Conservation (phyloP, 2,329 filamentous ascomycete genomes). For the Fusarium nodosum region DNA sequence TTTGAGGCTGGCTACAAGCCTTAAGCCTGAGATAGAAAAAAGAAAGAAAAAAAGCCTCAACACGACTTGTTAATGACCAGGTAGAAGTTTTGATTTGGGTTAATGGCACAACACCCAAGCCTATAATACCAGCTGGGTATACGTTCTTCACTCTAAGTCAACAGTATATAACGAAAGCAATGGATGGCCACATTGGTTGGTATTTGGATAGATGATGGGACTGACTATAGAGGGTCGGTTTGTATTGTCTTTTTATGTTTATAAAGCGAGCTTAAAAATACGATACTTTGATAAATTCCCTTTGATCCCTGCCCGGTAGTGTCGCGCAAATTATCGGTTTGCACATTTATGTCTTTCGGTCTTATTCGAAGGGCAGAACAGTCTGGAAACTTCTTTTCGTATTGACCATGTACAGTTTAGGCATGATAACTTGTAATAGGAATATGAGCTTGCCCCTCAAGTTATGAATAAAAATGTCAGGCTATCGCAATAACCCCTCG, state of each 20-base stretch:
- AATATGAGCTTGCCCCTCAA: neutral
- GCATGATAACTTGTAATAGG: neutral
- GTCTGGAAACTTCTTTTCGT: neutral
- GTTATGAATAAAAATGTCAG: neutral
- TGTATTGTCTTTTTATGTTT: conserved; percentile 25
- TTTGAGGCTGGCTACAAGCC: conserved; percentile 76
- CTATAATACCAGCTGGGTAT: neutral
- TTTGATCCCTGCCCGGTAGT: conserved; percentile 9
- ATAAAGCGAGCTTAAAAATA: conserved; percentile 36
- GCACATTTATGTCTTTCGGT: neutral
- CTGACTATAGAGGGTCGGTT: conserved; percentile 26
- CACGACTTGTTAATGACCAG: too few relatives aligned
- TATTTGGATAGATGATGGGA: conserved; percentile 30
- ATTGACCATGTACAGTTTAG: neutral
- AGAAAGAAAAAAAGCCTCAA: neutral
- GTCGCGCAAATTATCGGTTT: conserved; percentile 12
- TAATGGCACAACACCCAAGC: neutral
- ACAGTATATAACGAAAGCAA: conserved; percentile 31
- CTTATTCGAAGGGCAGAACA: neutral
- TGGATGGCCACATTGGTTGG: conserved; percentile 27
- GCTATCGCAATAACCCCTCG: neutral
- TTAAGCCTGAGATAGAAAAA: conserved; percentile 12
- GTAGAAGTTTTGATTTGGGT: neutral
- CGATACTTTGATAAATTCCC: conserved; percentile 18
- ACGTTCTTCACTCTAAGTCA: neutral